phyloP scores from a whole-genome alignment of 805 yeast species.

The Nakazawaea ernobii region DNA sequence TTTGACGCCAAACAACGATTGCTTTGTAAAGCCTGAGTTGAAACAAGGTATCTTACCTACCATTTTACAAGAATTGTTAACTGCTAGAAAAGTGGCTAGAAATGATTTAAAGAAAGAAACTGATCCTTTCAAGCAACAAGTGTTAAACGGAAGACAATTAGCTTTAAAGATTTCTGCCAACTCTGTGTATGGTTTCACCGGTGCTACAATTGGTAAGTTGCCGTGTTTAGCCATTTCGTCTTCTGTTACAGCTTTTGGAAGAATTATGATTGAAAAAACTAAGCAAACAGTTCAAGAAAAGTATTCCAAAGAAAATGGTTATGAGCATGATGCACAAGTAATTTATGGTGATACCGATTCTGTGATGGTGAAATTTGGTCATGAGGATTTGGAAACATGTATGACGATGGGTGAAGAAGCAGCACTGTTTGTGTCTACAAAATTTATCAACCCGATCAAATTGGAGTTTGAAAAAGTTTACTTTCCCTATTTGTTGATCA shows the following conservation, averaged over 20 bases:
- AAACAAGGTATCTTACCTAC: constrained; percentile 90
- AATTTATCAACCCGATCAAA: constrained; percentile 82
- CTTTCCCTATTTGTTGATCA: constrained; percentile 88
- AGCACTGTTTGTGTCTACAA: constrained; percentile 76
- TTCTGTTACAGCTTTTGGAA: constrained; percentile 91
- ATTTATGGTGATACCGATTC: constrained; percentile 99
- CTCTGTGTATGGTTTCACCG: constrained; percentile 98
- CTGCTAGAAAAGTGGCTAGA: constrained; percentile 92
- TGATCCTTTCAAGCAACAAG: constrained; percentile 91
- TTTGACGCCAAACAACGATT: constrained; percentile 87
- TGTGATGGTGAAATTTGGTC: constrained; percentile 97
- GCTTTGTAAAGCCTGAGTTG: constrained; percentile 63
- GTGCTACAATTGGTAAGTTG: constrained; percentile 95
- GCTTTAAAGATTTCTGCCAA: constrained; percentile 96
- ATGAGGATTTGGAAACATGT: constrained; percentile 68
- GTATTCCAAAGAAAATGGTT: constrained; percentile 79
- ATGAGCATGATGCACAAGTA: constrained; percentile 78
- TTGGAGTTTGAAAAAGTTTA: constrained; percentile 96
- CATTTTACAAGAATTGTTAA: constrained; percentile 78
- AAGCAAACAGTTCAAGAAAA: constrained; percentile 78
- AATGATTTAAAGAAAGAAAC: constrained; percentile 85
- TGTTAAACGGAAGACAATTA: constrained; percentile 92
- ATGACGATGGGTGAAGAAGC: constrained; percentile 95
- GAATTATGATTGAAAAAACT: constrained; percentile 93
- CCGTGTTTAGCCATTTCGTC: constrained; percentile 97